phyloP scores from a whole-genome alignment of 148 eudicot species.

The Rhododendron molle region DNA sequence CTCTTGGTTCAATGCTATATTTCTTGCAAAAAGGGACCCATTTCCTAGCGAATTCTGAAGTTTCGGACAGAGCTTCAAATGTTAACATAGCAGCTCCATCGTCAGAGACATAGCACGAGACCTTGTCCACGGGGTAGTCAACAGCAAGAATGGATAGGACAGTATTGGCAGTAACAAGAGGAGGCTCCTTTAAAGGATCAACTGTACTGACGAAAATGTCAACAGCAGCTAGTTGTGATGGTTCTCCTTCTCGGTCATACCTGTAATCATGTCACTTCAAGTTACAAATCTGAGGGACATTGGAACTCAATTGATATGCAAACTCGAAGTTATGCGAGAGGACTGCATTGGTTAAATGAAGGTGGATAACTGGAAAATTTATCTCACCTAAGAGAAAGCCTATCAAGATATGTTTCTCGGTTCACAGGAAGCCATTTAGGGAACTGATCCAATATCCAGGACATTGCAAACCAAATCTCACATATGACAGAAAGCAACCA shows the following conservation, averaged over 20 bases:
- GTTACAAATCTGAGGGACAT: slow-evolving; percentile 6
- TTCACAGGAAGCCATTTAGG: slow-evolving; percentile 88
- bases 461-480: slow-evolving; percentile 86
- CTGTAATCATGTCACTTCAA: slow-evolving; percentile 25
- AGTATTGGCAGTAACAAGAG: slow-evolving; percentile 88
- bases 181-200: slow-evolving; percentile 90
- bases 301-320: neutral
- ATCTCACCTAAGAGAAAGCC: slow-evolving; percentile 62
- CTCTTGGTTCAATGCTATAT: slow-evolving; percentile 78
- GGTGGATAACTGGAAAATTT: slow-evolving; percentile 7
- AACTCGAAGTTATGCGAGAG: neutral
- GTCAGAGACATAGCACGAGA: slow-evolving; percentile 85
- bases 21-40: slow-evolving; percentile 93
- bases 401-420: slow-evolving; percentile 82
- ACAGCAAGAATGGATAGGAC: slow-evolving; percentile 81
- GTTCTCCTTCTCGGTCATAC: slow-evolving; percentile 80
- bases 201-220: slow-evolving; percentile 93
- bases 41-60: slow-evolving; percentile 74
- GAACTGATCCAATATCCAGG: slow-evolving; percentile 90
- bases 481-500: slow-evolving; percentile 82
- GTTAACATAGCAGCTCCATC: slow-evolving; percentile 89
- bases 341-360: neutral
- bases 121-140: slow-evolving; percentile 90
- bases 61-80: slow-evolving; percentile 79
- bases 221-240: slow-evolving; percentile 84